These are phyloP conservation scores for Psidium friedrichsthalianum DNA, from an alignment of 345 rosid species.

Conservation along the genomic window DNA sequence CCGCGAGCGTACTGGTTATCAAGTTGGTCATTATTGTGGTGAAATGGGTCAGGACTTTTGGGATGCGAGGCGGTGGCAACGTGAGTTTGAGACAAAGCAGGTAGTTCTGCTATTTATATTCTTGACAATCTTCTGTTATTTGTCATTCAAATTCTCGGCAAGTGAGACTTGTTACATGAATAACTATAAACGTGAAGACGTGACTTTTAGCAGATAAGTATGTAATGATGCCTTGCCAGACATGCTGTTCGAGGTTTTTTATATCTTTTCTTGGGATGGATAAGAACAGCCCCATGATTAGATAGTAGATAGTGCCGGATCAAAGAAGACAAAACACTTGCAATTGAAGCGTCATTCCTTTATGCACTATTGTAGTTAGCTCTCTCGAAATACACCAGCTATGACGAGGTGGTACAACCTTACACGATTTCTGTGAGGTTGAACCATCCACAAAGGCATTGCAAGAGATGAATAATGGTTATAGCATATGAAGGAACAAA, in stretches of 20 bases:
- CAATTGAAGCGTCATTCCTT: not conserved
- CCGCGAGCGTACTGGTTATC: constrained; percentile 54
- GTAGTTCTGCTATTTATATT: constrained; percentile 11
- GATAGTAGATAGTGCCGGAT: not conserved
- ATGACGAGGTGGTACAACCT: not conserved
- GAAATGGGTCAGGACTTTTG: constrained; percentile 97
- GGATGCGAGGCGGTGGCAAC: constrained; percentile 90
- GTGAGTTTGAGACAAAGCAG: constrained; percentile 92
- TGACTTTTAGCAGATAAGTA: not conserved
- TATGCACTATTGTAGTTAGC: not conserved
- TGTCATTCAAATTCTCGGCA: not conserved
- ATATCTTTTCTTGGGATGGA: not conserved
- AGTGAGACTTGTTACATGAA: not conserved
- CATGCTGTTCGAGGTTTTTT: not conserved
- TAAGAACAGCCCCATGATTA: not conserved
- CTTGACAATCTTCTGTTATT: not conserved
- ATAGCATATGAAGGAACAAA: not conserved
- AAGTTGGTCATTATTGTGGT: constrained; percentile 94
- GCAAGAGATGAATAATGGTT: not conserved
- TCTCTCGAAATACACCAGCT: not conserved
- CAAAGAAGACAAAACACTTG: not conserved
- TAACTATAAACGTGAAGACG: not conserved
- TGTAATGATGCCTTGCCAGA: not conserved
- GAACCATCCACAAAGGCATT: not conserved
- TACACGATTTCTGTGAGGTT: not conserved